phyloP scores from a whole-genome alignment of 2,329 filamentous ascomycete species.

The Trichoderma citrinoviride region DNA sequence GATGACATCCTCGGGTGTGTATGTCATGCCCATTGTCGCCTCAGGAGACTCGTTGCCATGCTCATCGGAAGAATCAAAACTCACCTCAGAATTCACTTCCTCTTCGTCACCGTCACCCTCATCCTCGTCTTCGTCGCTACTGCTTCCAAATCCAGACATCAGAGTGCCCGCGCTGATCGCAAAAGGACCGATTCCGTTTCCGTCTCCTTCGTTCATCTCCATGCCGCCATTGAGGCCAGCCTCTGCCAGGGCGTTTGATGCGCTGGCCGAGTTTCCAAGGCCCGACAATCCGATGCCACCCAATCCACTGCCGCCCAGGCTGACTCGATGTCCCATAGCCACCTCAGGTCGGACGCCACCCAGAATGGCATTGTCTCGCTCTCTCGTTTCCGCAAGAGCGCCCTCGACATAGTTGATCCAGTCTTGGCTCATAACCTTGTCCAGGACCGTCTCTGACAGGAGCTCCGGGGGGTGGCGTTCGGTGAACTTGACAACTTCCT shows the following conservation, averaged over 20 bases:
- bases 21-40: slow-evolving; percentile 30
- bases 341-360: slow-evolving; percentile 92
- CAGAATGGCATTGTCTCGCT: slow-evolving; percentile 96
- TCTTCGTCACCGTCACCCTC: slow-evolving; percentile 85
- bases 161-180: slow-evolving; percentile 71
- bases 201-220: slow-evolving; percentile 63
- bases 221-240: slow-evolving; percentile 76
- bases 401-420: slow-evolving; percentile 97
- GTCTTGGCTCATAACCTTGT: slow-evolving; percentile 82
- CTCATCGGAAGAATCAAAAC: slow-evolving; percentile 41
- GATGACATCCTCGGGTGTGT: slow-evolving; percentile 33
- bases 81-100: slow-evolving; percentile 67
- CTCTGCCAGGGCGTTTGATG: slow-evolving; percentile 71
- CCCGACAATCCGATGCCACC: slow-evolving; percentile 50
- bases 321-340: slow-evolving; percentile 74
- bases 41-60: slow-evolving; percentile 31
- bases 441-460: slow-evolving; percentile 77
- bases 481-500: slow-evolving; percentile 98
- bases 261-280: slow-evolving; percentile 39
- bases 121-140: slow-evolving; percentile 93
- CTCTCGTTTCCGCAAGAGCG: slow-evolving; percentile 85
- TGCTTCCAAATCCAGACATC: slow-evolving; percentile 89
- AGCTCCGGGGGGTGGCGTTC: slow-evolving; percentile 88
- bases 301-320: slow-evolving; percentile 48
- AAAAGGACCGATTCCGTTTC: slow-evolving; percentile 68